Evolutionary conservation across 2,329 filamentous ascomycete genomes (phyloP).

Genomic region (Botrytis deweyae): DNA sequence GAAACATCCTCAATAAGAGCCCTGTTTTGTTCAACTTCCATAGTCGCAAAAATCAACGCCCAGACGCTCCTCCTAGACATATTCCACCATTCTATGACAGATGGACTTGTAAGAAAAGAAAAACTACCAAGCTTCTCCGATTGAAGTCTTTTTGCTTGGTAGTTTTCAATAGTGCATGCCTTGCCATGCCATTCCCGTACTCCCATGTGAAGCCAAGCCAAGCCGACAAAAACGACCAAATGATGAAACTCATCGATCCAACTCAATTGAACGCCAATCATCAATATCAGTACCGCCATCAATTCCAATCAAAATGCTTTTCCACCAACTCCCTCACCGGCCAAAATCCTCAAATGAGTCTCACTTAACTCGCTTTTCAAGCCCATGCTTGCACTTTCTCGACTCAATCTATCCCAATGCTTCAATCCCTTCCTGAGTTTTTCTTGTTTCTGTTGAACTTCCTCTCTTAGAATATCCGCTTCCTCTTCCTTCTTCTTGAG

Average conservation of each 20-base stretch:
- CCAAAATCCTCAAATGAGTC: constrained; percentile 38
- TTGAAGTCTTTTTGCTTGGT: constrained; percentile 8
- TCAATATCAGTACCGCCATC: neutral
- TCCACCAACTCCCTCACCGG: constrained; percentile 40
- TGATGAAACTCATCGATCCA: neutral
- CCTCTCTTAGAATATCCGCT: constrained; percentile 36
- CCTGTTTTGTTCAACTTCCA: neutral
- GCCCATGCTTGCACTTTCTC: constrained; percentile 34
- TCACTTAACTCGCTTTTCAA: constrained; percentile 40
- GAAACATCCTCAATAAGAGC: neutral
- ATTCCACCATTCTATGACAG: neutral
- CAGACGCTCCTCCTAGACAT: neutral
- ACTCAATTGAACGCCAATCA: neutral
- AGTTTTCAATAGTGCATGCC: neutral
- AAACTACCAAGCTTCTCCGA: neutral
- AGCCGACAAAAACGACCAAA: neutral
- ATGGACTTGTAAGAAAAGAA: neutral
- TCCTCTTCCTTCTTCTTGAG: constrained; percentile 40
- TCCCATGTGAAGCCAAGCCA: neutral
- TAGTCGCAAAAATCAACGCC: neutral
- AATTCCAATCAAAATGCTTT: constrained; percentile 36
- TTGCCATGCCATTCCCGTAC: neutral
- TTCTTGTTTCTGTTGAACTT: constrained; percentile 38
- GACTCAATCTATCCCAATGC: constrained; percentile 37
- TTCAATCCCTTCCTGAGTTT: constrained; percentile 37